Evolutionary conservation across 139 green algal genomes (phyloP).

Genomic region (Tetradesmus lagerheimii): DNA sequence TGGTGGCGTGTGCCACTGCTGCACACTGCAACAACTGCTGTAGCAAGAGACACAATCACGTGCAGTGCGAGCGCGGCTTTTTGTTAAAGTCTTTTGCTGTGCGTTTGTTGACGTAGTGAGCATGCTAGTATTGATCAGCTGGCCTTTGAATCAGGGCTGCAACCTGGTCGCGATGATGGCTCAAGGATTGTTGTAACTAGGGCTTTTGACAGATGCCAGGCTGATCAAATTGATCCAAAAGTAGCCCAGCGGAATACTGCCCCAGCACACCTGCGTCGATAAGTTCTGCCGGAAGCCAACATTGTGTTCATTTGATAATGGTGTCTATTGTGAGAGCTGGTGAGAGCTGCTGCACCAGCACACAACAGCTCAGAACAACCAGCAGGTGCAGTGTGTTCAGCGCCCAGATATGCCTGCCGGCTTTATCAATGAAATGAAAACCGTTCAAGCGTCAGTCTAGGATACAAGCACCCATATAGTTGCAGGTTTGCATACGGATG

Average conservation of each 20-base stretch:
- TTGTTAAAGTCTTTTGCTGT: too few relatives aligned
- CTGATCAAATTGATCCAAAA: neutral
- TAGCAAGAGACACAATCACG: neutral
- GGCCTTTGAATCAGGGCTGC: neutral
- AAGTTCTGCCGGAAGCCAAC: neutral
- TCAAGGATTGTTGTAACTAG: too few relatives aligned
- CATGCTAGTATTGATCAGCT: too few relatives aligned
- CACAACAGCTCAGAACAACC: neutral
- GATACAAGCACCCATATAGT: too few relatives aligned
- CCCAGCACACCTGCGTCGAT: neutral
- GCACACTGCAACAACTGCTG: neutral
- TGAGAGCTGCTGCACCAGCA: neutral
- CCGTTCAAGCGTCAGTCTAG: too few relatives aligned
- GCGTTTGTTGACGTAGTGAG: neutral
- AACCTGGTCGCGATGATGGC: too few relatives aligned
- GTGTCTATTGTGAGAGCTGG: too few relatives aligned
- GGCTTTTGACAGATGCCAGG: neutral
- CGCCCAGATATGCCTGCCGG: too few relatives aligned
- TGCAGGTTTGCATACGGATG: neutral
- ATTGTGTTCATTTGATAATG: neutral
- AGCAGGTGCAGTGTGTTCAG: too few relatives aligned
- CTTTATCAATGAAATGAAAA: too few relatives aligned
- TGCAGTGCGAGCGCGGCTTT: too few relatives aligned
- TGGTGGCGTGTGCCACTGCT: neutral
- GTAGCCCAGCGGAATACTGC: neutral